phyloP scores from a whole-genome alignment of 305 asterid species.

The Andrographis paniculata region DNA sequence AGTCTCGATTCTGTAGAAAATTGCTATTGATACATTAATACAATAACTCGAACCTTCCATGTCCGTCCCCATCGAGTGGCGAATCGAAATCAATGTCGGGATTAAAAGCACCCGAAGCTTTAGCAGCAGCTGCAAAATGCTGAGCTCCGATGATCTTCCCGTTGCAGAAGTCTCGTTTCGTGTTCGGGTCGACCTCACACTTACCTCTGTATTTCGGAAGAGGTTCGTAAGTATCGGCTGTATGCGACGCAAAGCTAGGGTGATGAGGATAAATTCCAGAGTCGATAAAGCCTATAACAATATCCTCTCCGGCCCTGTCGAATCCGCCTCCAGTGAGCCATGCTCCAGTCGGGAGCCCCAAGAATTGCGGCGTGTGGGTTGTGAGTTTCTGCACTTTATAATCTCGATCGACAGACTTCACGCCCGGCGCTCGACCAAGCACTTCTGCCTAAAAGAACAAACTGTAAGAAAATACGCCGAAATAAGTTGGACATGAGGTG shows the following conservation, averaged over 20 bases:
- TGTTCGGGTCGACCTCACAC: conserved; percentile 71
- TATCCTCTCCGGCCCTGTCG: conserved; percentile 94
- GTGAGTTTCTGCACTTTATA: conserved; percentile 96
- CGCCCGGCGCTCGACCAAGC: conserved; percentile 76
- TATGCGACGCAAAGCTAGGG: conserved; percentile 46
- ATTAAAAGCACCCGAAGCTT: conserved; percentile 87
- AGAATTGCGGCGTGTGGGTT: conserved; percentile 86
- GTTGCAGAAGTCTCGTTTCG: conserved; percentile 72
- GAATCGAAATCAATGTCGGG: conserved; percentile 75
- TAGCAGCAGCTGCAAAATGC: conserved; percentile 97
- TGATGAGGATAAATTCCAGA: conserved; percentile 95
- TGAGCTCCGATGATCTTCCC: conserved; percentile 99
- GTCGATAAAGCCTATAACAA: conserved; percentile 84
- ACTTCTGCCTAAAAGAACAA: conserved; percentile 77
- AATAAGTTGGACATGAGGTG: conserved; percentile 6
- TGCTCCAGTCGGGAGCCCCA: conserved; percentile 97
- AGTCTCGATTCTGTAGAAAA: too few species aligned
- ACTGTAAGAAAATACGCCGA: conserved; percentile 33
- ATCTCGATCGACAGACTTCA: conserved; percentile 82
- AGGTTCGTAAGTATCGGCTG: conserved; percentile 75
- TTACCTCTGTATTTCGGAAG: conserved; percentile 80
- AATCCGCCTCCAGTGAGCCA: conserved; percentile 97
- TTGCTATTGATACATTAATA: too few species aligned
- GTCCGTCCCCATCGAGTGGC: conserved; percentile 55
- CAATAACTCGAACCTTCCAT: too few species aligned